Conservation (phyloP, 2,329 filamentous ascomycete genomes). For the Colletotrichum costaricense region DNA sequence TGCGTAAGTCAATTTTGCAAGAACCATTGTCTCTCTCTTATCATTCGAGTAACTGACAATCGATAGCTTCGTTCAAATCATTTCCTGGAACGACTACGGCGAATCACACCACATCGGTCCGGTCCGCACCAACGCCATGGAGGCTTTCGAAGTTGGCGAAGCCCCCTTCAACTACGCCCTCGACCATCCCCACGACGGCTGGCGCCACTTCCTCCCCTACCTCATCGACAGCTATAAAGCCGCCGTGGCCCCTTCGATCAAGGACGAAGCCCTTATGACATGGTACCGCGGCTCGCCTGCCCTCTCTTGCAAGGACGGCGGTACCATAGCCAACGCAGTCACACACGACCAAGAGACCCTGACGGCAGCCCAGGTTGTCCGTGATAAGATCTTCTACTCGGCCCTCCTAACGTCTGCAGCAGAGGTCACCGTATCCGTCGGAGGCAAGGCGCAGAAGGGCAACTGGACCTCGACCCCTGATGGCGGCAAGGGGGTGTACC, state of each 20-base stretch:
- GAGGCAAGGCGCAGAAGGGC: conserved; percentile 37
- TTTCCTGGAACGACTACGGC: conserved; percentile 66
- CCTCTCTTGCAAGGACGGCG: conserved; percentile 42
- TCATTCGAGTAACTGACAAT: conserved; percentile 40
- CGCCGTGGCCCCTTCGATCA: conserved; percentile 42
- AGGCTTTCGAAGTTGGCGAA: conserved; percentile 37
- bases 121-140: conserved; percentile 48
- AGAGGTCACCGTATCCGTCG: conserved; percentile 42
- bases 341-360: conserved; percentile 39
- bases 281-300: conserved; percentile 48
- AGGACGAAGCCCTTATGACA: conserved; percentile 42
- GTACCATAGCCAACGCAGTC: conserved; percentile 45
- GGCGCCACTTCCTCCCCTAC: conserved; percentile 60
- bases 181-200: conserved; percentile 61
- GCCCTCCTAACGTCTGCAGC: conserved; percentile 40
- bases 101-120: conserved; percentile 67
- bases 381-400: conserved; percentile 41
- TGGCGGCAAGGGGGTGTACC: conserved; percentile 43
- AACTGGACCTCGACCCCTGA: conserved; percentile 17
- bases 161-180: conserved; percentile 61
- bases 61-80: conserved; percentile 58
- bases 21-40: conserved; percentile 50
- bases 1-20: conserved; percentile 64
- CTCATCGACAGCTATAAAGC: conserved; percentile 62
- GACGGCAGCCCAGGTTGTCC: conserved; percentile 36